phyloP scores from a whole-genome alignment of 1,284 basidiomycete genomes.

The Inonotus hispidus region DNA sequence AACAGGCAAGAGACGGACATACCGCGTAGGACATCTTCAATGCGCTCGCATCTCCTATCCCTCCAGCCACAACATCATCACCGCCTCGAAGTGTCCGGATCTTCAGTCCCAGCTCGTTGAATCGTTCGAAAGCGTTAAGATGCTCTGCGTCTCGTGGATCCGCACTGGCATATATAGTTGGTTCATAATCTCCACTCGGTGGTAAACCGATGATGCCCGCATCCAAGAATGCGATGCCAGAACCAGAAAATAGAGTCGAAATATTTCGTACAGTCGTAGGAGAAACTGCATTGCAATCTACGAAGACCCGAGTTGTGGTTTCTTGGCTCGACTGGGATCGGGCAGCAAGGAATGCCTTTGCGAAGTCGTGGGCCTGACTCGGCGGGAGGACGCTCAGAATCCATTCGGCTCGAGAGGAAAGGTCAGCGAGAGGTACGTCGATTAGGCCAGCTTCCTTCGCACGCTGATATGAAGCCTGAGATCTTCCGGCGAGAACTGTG shows the following conservation, averaged over 20 bases:
- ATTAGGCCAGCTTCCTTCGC: constrained; percentile 50
- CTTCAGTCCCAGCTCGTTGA: constrained; percentile 42
- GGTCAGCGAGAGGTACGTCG: constrained; percentile 40
- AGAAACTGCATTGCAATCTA: constrained; percentile 57
- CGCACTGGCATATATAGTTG: constrained; percentile 51
- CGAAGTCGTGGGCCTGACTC: constrained; percentile 45
- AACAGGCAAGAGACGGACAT: constrained; percentile 22
- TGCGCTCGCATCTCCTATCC: constrained; percentile 54
- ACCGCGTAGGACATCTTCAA: constrained; percentile 63
- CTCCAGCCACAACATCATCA: constrained; percentile 27
- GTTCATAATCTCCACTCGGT: constrained; percentile 42
- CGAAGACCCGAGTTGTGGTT: constrained; percentile 32
- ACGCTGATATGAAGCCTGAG: constrained; percentile 39
- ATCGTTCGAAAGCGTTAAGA: constrained; percentile 38
- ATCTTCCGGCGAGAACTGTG: constrained; percentile 47
- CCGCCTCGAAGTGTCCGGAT: constrained; percentile 38
- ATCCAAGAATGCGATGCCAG: constrained; percentile 44
- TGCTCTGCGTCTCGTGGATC: constrained; percentile 30
- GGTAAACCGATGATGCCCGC: constrained; percentile 56
- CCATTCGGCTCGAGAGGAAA: constrained; percentile 39
- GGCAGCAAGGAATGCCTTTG: constrained; percentile 36
- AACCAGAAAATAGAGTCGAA: constrained; percentile 37
- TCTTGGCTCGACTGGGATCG: constrained; percentile 14
- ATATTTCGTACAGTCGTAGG: constrained; percentile 42
- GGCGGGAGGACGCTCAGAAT: constrained; percentile 56